phyloP scores from a whole-genome alignment of 2,329 filamentous ascomycete species.

The Xylariaceae sp. region DNA sequence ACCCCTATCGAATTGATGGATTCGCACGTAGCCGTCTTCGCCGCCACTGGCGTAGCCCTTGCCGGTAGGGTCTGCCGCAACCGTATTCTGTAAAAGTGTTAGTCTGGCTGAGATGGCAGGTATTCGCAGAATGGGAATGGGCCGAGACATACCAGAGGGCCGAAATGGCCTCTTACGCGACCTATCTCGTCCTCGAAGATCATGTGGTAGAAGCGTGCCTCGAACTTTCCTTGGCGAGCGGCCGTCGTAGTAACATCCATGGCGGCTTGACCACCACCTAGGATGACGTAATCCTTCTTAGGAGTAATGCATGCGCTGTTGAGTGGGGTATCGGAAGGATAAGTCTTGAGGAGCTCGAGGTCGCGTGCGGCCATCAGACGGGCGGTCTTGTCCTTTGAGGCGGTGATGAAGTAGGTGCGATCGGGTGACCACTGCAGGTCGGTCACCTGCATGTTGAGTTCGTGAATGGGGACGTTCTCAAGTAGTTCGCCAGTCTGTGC shows the following conservation, averaged over 20 bases:
- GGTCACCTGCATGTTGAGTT: constrained; percentile 73
- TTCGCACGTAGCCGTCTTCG: constrained; percentile 96
- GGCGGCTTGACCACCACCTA: constrained; percentile 95
- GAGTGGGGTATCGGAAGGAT: constrained; percentile 83
- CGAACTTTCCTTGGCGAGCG: constrained; percentile 95
- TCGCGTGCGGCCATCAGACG: constrained; percentile 77
- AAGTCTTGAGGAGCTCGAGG: constrained; percentile 89
- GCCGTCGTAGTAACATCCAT: constrained; percentile 98
- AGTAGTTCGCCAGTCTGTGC: constrained; percentile 68
- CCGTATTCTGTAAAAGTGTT: constrained; percentile 58
- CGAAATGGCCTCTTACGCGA: constrained; percentile 93
- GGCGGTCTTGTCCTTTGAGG: constrained; percentile 94
- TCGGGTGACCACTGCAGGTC: constrained; percentile 93
- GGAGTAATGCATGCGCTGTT: constrained; percentile 92
- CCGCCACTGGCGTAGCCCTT: constrained; percentile 91
- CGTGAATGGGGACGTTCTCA: constrained; percentile 76
- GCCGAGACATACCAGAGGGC: constrained; percentile 58
- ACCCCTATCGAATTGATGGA: constrained; percentile 96
- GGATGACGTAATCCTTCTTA: constrained; percentile 96
- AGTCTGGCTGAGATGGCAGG: not conserved
- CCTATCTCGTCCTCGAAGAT: constrained; percentile 99
- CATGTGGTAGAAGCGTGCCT: constrained; percentile 99
- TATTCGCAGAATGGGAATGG: not conserved
- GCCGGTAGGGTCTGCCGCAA: constrained; percentile 85
- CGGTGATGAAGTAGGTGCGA: constrained; percentile 96